A percentile compares a stretch with the other conserved stretches of the same genome.
Conservation (phyloP, 495 filamentous ascomycete genomes). For the Hyaloscypha finlandica region DNA sequence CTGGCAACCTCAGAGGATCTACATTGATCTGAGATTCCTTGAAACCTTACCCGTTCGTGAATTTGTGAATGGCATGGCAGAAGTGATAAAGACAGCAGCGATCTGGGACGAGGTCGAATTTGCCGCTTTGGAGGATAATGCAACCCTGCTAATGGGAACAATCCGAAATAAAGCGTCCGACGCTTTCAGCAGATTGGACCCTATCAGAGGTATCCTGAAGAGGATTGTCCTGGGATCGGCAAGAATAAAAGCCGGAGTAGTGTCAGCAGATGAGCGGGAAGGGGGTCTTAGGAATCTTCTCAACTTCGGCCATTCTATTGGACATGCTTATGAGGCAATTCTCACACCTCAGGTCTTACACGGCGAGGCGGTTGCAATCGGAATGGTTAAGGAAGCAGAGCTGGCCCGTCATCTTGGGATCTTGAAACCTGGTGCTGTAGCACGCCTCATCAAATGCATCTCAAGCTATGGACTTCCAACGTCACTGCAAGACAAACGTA, state of each 20-base stretch:
- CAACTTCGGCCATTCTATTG: slow-evolving; percentile 98
- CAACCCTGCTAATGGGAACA: slow-evolving; percentile 70
- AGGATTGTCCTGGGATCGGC: slow-evolving; percentile 86
- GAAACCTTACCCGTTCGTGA: slow-evolving; percentile 89
- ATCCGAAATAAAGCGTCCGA: slow-evolving; percentile 38
- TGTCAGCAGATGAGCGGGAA: slow-evolving; percentile 91
- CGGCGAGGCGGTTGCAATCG: slow-evolving; percentile 93
- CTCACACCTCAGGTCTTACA: slow-evolving; percentile 94
- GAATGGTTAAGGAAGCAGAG: slow-evolving; percentile 98
- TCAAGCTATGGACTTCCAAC: slow-evolving; percentile 91
- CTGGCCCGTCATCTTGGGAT: slow-evolving; percentile 87
- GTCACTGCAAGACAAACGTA: slow-evolving; percentile 79
- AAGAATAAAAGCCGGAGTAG: slow-evolving; percentile 88
- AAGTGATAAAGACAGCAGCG: slow-evolving; percentile 97
- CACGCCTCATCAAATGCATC: slow-evolving; percentile 87
- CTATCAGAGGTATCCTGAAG: slow-evolving; percentile 77
- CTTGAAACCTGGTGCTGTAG: slow-evolving; percentile 83
- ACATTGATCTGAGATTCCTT: slow-evolving; percentile 91
- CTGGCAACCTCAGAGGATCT: slow-evolving; percentile 92
- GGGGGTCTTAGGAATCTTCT: slow-evolving; percentile 92
- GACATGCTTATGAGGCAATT: slow-evolving; percentile 94
- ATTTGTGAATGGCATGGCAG: slow-evolving; percentile 98
- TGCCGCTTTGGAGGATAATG: slow-evolving; percentile 78
- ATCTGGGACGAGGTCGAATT: slow-evolving; percentile 94
- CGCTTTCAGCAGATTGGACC: slow-evolving; percentile 53